A percentile compares a stretch with the other conserved stretches of the same genome.
Evolutionary conservation across 805 yeast genomes (phyloP).

Genomic region (Brettanomyces bruxellensis): DNA sequence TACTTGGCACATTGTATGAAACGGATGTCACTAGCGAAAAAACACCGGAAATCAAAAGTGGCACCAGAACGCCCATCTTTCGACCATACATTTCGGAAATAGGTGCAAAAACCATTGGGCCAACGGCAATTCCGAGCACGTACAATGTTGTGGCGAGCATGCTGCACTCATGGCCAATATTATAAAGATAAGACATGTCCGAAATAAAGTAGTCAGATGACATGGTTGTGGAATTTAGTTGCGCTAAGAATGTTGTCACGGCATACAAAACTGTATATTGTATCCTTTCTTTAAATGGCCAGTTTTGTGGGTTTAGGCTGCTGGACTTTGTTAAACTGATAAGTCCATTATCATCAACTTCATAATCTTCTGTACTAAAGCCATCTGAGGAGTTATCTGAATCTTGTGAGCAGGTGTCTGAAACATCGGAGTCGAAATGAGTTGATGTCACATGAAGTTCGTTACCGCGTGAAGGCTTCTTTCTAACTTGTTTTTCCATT

Average conservation of each 20-base stretch:
- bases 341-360: neutral
- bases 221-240: slow-evolving; percentile 41
- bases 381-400: no score
- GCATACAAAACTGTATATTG: slow-evolving; percentile 32
- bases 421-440: no score
- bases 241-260: slow-evolving; percentile 33
- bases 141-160: slow-evolving; percentile 48
- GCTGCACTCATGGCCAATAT: slow-evolving; percentile 37
- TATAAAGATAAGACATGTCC: slow-evolving; percentile 21
- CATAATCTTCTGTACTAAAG: neutral
- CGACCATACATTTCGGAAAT: slow-evolving; percentile 39
- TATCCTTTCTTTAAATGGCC: slow-evolving; percentile 27
- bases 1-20: slow-evolving; percentile 39
- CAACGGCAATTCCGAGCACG: slow-evolving; percentile 59
- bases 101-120: slow-evolving; percentile 61
- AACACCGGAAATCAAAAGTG: slow-evolving; percentile 29
- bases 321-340: slow-evolving; percentile 6
- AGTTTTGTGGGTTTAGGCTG: slow-evolving; percentile 24
- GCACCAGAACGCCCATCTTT: slow-evolving; percentile 33
- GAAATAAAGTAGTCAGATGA: slow-evolving; percentile 29
- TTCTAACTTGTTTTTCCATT: no score
- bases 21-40: slow-evolving; percentile 45
- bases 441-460: no score
- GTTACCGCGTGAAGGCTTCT: no score
- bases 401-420: no score